Base-by-base conservation (phyloP, 1,284 basidiomycete genomes). In the Dichomitus squalens region DNA sequence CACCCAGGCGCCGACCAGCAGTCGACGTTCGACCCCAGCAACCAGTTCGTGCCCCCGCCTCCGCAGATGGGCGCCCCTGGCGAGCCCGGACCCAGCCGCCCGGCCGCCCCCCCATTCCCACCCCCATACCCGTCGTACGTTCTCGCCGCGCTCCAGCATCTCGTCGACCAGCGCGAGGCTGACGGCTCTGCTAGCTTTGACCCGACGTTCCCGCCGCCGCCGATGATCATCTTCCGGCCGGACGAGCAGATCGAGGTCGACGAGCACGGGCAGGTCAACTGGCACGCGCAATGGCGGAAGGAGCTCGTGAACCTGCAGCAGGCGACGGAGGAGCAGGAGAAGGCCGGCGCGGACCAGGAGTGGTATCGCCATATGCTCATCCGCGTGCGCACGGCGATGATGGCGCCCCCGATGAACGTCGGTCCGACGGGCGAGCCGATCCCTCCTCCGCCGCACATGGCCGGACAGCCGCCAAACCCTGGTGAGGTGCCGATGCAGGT, bases 361-460 rank as follows among this genome's bases (percentile, higher is more conserved):
- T 93, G 90, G 90, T 93, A 86, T 66, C 77, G 86, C 61, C 86
- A 88, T 81, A 92, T 93, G 90, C 68, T 91, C 9, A 79, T 88
- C 67, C 83, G 88, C 23, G 82, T 92, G 51, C 78, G 90, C 52
- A 80, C 79, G 41, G 86, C 85, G 14, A 76, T 92, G 66, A 82
- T 91, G 80, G 80, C 86, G 34, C 79, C 81, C 35, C 76, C 80
- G 41, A 79, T 84, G 68, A 85, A 84, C 62, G 84, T 83, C 29
- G 75, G 75, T 31, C 83, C 82, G 56, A 68, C 72, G 18, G 73
- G 80, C 50, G 80, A 84, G 75, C 83, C 85, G 51, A 80, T 84
- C 33, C 57, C 61, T 0, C 58, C 58, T 14, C 65, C 69, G 2
- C 64, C 68, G 14, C 68, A 66, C 39, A 66, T 71, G 49, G 59